Evolutionary conservation across 129 eudicot genomes (phyloP).

Genomic region (Escallonia herrerae): DNA sequence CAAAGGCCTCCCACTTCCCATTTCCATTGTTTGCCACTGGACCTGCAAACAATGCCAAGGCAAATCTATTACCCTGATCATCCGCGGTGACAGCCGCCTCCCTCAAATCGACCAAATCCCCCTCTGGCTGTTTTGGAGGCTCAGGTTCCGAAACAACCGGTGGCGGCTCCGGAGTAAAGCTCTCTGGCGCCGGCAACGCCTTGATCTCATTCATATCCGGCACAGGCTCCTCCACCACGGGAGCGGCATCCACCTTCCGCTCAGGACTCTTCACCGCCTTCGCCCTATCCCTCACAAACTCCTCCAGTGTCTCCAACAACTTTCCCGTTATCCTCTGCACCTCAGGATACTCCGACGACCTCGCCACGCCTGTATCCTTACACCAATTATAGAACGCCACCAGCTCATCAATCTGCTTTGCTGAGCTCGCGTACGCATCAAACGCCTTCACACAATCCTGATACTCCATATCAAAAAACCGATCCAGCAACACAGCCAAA

Average conservation of each 20-base stretch:
- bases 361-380: conserved; percentile 73
- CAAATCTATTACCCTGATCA: conserved; percentile 71
- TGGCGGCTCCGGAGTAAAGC: conserved; percentile 43
- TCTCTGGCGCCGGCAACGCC: conserved; percentile 76
- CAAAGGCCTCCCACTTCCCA: conserved; percentile 65
- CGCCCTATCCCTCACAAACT: conserved; percentile 75
- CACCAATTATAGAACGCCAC: conserved; percentile 72
- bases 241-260: conserved; percentile 40
- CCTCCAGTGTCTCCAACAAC: conserved; percentile 71
- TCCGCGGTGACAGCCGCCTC: conserved; percentile 65
- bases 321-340: conserved; percentile 67
- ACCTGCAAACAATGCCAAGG: conserved; percentile 70
- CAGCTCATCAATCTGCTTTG: conserved; percentile 85
- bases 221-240: conserved; percentile 46
- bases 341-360: conserved; percentile 76
- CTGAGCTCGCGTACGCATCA: conserved; percentile 59
- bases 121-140: conserved; percentile 35
- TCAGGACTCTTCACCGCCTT: conserved; percentile 68
- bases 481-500: conserved; percentile 60
- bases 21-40: conserved; percentile 38
- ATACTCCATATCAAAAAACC: conserved; percentile 81
- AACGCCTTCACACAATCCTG: conserved; percentile 77
- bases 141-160: conserved; percentile 48
- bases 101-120: conserved; percentile 60
- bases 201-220: conserved; percentile 80